Conservation (phyloP, 805 yeast species). For the Lachancea sp. region DNA sequence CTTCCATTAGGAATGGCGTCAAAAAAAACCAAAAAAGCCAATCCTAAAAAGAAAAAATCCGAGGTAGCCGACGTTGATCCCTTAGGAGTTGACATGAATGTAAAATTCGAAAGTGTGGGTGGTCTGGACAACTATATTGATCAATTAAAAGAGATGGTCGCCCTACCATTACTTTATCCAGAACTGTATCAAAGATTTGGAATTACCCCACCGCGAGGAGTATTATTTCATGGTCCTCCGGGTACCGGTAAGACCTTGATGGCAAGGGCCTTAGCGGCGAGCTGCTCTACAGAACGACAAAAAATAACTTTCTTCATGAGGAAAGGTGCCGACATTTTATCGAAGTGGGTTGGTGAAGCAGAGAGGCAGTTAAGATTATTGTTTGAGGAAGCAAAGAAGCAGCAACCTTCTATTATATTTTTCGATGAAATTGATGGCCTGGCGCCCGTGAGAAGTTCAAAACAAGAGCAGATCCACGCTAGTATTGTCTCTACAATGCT, state of each 20-base stretch:
- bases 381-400: slow-evolving; percentile 93
- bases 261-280: slow-evolving; percentile 96
- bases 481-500: slow-evolving; percentile 91
- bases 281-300: slow-evolving; percentile 75
- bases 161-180: slow-evolving; percentile 86
- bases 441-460: slow-evolving; percentile 95
- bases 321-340: slow-evolving; percentile 94
- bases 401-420: slow-evolving; percentile 92
- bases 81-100: slow-evolving; percentile 79
- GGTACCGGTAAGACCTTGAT: slow-evolving; percentile 97
- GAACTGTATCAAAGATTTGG: slow-evolving; percentile 85
- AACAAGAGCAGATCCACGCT: slow-evolving; percentile 97
- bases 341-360: slow-evolving; percentile 99
- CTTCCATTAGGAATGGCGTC: slow-evolving; percentile 40
- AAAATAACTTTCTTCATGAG: slow-evolving; percentile 96
- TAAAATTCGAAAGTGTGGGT: slow-evolving; percentile 80
- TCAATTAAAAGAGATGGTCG: slow-evolving; percentile 94
- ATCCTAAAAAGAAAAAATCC: slow-evolving; percentile 44
- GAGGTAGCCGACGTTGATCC: slow-evolving; percentile 88
- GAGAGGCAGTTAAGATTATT: slow-evolving; percentile 85
- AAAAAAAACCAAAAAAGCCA: slow-evolving; percentile 30
- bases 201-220: slow-evolving; percentile 96
- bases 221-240: slow-evolving; percentile 96
- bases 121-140: slow-evolving; percentile 87
- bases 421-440: slow-evolving; percentile 97